Conservation (phyloP, 1,139 yeast genomes). For the Candida gigantensis region DNA sequence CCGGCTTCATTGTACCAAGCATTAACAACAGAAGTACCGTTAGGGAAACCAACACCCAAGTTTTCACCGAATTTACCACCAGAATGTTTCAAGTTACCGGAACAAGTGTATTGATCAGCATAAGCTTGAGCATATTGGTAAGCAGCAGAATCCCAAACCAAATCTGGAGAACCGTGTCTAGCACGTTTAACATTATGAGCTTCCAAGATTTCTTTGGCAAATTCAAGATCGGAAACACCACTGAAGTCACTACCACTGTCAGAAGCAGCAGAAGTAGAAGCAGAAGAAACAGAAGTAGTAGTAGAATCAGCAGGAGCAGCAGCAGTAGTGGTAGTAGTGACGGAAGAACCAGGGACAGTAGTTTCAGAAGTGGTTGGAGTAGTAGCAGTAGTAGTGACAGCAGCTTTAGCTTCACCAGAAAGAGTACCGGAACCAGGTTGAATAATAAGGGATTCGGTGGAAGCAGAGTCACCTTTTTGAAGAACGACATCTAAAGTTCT, state of each 20-base stretch:
- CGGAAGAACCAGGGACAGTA: slow-evolving; percentile 15
- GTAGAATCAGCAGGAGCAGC: slow-evolving; percentile 7
- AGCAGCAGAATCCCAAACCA: slow-evolving; percentile 65
- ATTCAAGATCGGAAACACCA: slow-evolving; percentile 12
- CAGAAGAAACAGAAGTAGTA: slow-evolving; percentile 6
- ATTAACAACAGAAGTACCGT: slow-evolving; percentile 57
- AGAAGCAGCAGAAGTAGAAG: slow-evolving; percentile 10
- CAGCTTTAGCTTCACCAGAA: slow-evolving; percentile 15
- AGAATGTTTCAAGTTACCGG: slow-evolving; percentile 68
- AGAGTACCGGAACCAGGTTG: slow-evolving; percentile 9
- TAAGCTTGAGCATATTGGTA: slow-evolving; percentile 70
- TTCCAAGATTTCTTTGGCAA: slow-evolving; percentile 36
- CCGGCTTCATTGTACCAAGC: slow-evolving; percentile 78
- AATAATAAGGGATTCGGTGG: slow-evolving; percentile 11
- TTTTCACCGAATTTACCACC: slow-evolving; percentile 86
- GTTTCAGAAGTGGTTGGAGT: slow-evolving; percentile 10
- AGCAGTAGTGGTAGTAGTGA: slow-evolving; percentile 8
- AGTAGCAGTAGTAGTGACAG: too few species aligned
- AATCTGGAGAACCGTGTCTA: slow-evolving; percentile 56
- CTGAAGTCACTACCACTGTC: slow-evolving; percentile 11
- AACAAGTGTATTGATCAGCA: slow-evolving; percentile 71
- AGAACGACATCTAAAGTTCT: slow-evolving; percentile 10
- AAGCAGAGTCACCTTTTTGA: slow-evolving; percentile 10
- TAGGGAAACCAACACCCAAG: slow-evolving; percentile 71
- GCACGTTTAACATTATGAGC: slow-evolving; percentile 74